Evolutionary conservation across 495 filamentous ascomycete species (phyloP).

Genomic region (Oleoguttula mirabilis): DNA sequence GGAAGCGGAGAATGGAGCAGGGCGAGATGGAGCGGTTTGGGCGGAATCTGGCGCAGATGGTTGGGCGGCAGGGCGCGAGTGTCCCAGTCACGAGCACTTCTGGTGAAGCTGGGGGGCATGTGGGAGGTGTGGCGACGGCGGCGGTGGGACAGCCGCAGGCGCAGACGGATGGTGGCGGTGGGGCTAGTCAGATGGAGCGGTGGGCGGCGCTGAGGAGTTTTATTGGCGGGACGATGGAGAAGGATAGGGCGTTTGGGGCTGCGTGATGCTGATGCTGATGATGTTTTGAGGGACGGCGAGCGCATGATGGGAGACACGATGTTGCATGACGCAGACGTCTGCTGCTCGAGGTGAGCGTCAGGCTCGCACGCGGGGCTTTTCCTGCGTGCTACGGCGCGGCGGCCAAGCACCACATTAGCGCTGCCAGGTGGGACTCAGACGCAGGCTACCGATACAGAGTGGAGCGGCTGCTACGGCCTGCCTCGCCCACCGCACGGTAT

Average conservation of each 20-base stretch:
- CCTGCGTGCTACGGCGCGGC: too few species aligned
- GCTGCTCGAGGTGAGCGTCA: too few species aligned
- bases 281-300: too few species aligned
- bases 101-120: background rate
- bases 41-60: slow-evolving; percentile 58
- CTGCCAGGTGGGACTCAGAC: too few species aligned
- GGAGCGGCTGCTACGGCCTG: too few species aligned
- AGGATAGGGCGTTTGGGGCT: slow-evolving; percentile 16
- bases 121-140: background rate
- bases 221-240: slow-evolving; percentile 32
- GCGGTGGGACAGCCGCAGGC: background rate
- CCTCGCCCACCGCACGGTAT: too few species aligned
- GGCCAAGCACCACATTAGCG: too few species aligned
- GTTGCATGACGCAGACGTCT: too few species aligned
- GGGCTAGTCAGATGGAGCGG: slow-evolving; percentile 7
- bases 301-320: too few species aligned
- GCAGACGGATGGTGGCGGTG: background rate
- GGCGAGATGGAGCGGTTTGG: slow-evolving; percentile 72
- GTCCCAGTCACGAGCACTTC: background rate
- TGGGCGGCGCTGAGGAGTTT: slow-evolving; percentile 31
- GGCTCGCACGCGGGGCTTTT: too few species aligned
- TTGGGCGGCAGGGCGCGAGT: slow-evolving; percentile 12
- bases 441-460: too few species aligned
- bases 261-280: too few species aligned
- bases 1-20: slow-evolving; percentile 64